Evolutionary conservation across 192 early-diverging fungal genomes (phyloP).

Genomic region (Pilaira anomala): DNA sequence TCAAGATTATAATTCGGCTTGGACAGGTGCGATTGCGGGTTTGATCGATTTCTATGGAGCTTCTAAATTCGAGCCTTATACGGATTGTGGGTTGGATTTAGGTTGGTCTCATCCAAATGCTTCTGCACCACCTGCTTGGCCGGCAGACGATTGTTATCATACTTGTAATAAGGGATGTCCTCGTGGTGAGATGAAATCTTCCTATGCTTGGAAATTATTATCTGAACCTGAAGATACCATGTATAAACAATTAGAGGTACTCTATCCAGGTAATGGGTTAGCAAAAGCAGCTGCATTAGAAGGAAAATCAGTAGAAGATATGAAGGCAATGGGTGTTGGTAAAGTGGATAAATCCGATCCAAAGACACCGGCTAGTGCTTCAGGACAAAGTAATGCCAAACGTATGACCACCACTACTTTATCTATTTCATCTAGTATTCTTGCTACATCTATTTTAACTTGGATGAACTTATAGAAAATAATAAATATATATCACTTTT

Average conservation of each 20-base stretch:
- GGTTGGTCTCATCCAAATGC: constrained; percentile 40
- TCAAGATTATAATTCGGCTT: constrained; percentile 40
- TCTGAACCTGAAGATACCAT: constrained; percentile 1
- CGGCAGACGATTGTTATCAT: constrained; percentile 40
- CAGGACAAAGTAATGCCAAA: not conserved
- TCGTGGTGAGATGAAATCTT: constrained; percentile 31
- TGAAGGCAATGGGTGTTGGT: not conserved
- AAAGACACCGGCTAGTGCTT: not conserved
- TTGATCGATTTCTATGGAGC: constrained; percentile 38
- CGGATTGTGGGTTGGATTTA: constrained; percentile 37
- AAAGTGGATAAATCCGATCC: not conserved
- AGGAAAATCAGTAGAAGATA: constrained; percentile 15
- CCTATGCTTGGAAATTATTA: constrained; percentile 31
- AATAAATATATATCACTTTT: not conserved
- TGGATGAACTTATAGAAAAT: too few species aligned
- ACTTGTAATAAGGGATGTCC: constrained; percentile 40
- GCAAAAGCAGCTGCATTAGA: constrained; percentile 9
- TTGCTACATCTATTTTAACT: not conserved
- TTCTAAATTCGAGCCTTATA: constrained; percentile 34
- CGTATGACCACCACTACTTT: not conserved
- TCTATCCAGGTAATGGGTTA: constrained; percentile 23
- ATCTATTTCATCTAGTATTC: not conserved
- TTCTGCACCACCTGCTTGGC: constrained; percentile 31
- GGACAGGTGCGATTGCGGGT: constrained; percentile 36
- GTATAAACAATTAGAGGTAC: not conserved